Base-by-base conservation (phyloP, 169 alveolate genomes). In the Amoebophrya sp. region DNA sequence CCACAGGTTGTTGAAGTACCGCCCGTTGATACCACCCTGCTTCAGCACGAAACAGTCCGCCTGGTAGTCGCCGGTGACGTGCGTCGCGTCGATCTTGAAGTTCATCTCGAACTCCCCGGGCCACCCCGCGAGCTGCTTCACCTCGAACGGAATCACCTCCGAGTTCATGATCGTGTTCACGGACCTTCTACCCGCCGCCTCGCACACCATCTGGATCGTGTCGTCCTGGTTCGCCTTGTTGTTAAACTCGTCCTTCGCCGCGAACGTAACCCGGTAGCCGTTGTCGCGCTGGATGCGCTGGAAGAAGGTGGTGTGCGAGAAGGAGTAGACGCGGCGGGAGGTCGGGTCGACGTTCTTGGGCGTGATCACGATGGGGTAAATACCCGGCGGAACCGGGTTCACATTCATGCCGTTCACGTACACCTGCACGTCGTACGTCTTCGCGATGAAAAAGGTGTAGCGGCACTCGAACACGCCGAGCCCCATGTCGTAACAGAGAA, bases 1-100 rank as follows among this genome's bases (percentile, higher is more conserved):
- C 92, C 92, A 87, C 41, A 88, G 91, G 69, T 92, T 88, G 92
- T 90, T 90, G 92, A 92, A 90, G 89, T 92, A 92, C 50, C 92
- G 67, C 48, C 91, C 93, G 26, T 92, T 92, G 90, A 92, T 69
- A 41, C 93, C 93, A 20, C 93, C 93, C 39, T 67, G 45, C 50
- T 92, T 92, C 50, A 70, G 41, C 0, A 91, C 93, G 29, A 69
- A 89, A 48, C 93, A 92, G 67, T 67, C 69, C 39, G 88, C 91
- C 93, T n/a, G 88, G 88, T 91, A 40, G n/a, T 40, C 89, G 20
- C 58, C 89, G 13, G 50, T 40, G 58, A 40, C 89, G 89, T 58
- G 78, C 34, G 78, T n/a, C 38, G 78, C 7, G 34, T n/a, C 78
- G 78, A 58, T 58, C 23, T 58, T 58, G 78, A 58, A 58, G 78